Evolutionary conservation across 345 rosid species (phyloP), one percentile per base, ranked within the genome.

Genomic region (Aethionema arabicum): DNA sequence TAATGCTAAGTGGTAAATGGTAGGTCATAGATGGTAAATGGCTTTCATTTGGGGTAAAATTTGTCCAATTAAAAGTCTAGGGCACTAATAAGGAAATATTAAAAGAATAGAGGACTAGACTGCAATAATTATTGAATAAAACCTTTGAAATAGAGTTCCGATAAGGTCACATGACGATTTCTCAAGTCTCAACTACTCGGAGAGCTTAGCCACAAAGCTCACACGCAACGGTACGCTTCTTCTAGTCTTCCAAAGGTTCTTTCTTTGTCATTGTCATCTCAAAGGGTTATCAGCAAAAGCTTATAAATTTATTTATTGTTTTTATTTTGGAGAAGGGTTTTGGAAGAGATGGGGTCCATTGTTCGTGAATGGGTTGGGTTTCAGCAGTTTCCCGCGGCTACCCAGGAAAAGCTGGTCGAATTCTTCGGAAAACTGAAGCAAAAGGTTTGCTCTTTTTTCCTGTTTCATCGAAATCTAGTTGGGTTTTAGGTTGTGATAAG

Each of bases 361-460:
- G 64, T 74, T 74, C 91, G 95, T 41, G 95, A 88, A 74, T 88
- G 95, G 91, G 39, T 64, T 5, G 89, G 87, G 56, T 80, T 87
- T 70, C 87, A 87, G 74, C 89, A 85, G 72, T 85, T 87, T 67
- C 95, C 91, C 35, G 46, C 80, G 4, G 86, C 90, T 32, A 83
- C 95, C 5, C 91, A 83, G 60, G 76, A 53, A 42, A 85, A 82
- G 56, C 73, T 85, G 15, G 61, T 79, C 11, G 96, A 85, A 43
- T 77, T 80, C 76, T 76, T 88, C 61, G 75, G 74, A 0, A 80
- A 82, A 73, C 54, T 88, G 72, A 88, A 85, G 83, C 87, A 85
- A 73, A 78, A 88, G 90, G 96, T 85, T 21, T 45, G 27, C 12
- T 52, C 36, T 67, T 59, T 43, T 11, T 10, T 47, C 40, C n/a